These are phyloP conservation scores for Cercospora zeina DNA, from an alignment of 2,329 filamentous ascomycete genomes.

Conservation along the genomic window DNA sequence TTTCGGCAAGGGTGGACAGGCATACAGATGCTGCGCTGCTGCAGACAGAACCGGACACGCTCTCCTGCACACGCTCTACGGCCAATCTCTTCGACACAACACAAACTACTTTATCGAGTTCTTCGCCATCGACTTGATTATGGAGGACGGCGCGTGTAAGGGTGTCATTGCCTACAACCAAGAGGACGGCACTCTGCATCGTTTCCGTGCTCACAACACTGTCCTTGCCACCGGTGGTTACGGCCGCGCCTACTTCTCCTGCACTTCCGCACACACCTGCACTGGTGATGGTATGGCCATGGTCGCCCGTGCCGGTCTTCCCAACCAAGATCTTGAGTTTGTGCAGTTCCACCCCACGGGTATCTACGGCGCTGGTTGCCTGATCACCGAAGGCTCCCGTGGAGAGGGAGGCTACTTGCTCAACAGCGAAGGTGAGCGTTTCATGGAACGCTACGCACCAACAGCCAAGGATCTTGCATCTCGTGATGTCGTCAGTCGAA, in stretches of 20 bases:
- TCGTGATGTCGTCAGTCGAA: slow-evolving; percentile 93
- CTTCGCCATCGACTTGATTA: slow-evolving; percentile 94
- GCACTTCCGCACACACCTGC: slow-evolving; percentile 96
- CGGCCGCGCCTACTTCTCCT: slow-evolving; percentile 96
- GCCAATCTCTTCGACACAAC: slow-evolving; percentile 94
- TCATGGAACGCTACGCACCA: slow-evolving; percentile 98
- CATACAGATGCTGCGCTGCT: slow-evolving; percentile 94
- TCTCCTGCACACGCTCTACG: slow-evolving; percentile 96
- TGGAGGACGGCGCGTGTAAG: slow-evolving; percentile 95
- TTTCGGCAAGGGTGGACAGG: slow-evolving; percentile 94
- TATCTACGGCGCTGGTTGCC: slow-evolving; percentile 96
- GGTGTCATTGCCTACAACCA: slow-evolving; percentile 98
- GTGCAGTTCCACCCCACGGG: slow-evolving; percentile 99
- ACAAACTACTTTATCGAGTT: slow-evolving; percentile 99
- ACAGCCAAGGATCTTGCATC: slow-evolving; percentile 97
- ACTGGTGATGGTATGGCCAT: slow-evolving; percentile 99
- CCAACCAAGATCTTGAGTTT: slow-evolving; percentile 99
- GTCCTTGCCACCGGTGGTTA: slow-evolving; percentile 96
- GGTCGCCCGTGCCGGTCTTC: slow-evolving; percentile 95
- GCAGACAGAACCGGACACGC: slow-evolving; percentile 97
- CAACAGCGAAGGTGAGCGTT: slow-evolving; percentile 96
- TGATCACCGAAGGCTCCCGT: slow-evolving; percentile 97
- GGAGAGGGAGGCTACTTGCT: slow-evolving; percentile 97
- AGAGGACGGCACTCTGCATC: slow-evolving; percentile 95
- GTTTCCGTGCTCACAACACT: slow-evolving; percentile 95